Evolutionary conservation across 1,284 basidiomycete species (phyloP).

Genomic region (Cutaneotrichosporon spelunceum): DNA sequence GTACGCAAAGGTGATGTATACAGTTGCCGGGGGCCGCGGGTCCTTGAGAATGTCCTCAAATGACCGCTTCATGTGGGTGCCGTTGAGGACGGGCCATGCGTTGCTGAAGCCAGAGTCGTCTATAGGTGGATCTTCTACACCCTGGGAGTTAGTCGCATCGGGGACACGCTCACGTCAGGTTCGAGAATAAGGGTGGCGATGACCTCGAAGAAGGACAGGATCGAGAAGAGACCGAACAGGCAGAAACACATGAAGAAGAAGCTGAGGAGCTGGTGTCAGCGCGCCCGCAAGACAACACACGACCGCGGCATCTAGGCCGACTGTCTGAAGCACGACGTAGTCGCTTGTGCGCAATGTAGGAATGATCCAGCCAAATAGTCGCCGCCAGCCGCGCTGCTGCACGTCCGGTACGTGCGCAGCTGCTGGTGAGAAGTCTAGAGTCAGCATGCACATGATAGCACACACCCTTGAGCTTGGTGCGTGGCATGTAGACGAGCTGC

Average conservation of each 20-base stretch:
- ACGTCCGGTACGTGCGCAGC: slow-evolving; percentile 39
- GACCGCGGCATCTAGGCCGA: slow-evolving; percentile 92
- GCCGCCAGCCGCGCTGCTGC: slow-evolving; percentile 18
- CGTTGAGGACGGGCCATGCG: slow-evolving; percentile 4
- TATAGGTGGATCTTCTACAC: slow-evolving; percentile 62
- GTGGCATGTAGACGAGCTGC: slow-evolving; percentile 83
- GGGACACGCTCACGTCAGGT: slow-evolving; percentile 66
- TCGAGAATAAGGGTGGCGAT: slow-evolving; percentile 76
- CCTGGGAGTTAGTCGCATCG: slow-evolving; percentile 53
- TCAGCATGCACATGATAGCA: background rate
- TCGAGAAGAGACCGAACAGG: slow-evolving; percentile 67
- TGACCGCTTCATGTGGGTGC: slow-evolving; percentile 4
- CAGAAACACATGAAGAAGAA: slow-evolving; percentile 95
- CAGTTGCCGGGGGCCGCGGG: slow-evolving; percentile 75
- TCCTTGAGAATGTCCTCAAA: slow-evolving; percentile 69
- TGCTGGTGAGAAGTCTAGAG: slow-evolving; percentile 43
- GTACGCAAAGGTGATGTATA: slow-evolving; percentile 90
- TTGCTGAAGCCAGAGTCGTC: slow-evolving; percentile 13
- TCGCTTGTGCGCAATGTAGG: slow-evolving; percentile 88
- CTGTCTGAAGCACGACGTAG: slow-evolving; percentile 90
- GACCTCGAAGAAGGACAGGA: slow-evolving; percentile 65
- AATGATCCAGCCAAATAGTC: slow-evolving; percentile 89
- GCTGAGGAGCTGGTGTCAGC: slow-evolving; percentile 66
- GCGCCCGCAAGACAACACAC: slow-evolving; percentile 53
- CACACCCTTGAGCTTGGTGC: slow-evolving; percentile 88